phyloP scores from a whole-genome alignment of 257 asterid species.

The Scutellaria baicalensis region DNA sequence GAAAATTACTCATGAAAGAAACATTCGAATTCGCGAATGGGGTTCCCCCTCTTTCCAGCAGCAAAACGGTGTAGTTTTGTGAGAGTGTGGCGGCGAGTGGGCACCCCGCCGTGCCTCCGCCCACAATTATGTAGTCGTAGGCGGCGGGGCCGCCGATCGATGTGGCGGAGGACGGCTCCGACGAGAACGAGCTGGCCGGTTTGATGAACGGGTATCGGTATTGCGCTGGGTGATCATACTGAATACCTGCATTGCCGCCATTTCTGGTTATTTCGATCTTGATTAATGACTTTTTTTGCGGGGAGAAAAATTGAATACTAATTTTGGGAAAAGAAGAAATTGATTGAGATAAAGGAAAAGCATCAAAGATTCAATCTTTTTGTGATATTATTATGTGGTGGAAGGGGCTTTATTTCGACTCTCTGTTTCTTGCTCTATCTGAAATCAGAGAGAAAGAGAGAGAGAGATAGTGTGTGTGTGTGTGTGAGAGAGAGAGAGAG shows the following conservation, averaged over 20 bases:
- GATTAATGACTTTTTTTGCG: background rate
- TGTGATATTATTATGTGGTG: background rate
- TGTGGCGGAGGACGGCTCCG: slow-evolving; percentile 29
- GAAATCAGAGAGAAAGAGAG: background rate
- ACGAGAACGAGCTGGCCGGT: slow-evolving; percentile 50
- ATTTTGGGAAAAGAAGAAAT: too few relatives aligned
- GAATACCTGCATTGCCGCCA: slow-evolving; percentile 16
- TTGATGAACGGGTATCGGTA: slow-evolving; percentile 53
- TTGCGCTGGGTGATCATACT: slow-evolving; percentile 35
- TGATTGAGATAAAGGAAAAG: background rate
- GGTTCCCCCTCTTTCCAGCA: slow-evolving; percentile 87
- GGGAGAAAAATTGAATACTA: too few relatives aligned
- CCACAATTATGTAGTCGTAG: slow-evolving; percentile 79
- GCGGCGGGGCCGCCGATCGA: background rate
- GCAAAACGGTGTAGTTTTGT: slow-evolving; percentile 56
- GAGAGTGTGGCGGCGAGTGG: slow-evolving; percentile 89
- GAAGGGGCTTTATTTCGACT: background rate
- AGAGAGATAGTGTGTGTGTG: too few relatives aligned
- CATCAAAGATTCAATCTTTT: background rate
- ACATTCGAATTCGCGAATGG: slow-evolving; percentile 81
- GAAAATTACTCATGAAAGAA: slow-evolving; percentile 80
- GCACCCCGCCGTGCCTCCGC: slow-evolving; percentile 98
- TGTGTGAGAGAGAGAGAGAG: background rate
- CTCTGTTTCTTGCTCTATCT: background rate
- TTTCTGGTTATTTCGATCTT: background rate